Conservation (phyloP, 805 yeast genomes). For the Candida insectalens region DNA sequence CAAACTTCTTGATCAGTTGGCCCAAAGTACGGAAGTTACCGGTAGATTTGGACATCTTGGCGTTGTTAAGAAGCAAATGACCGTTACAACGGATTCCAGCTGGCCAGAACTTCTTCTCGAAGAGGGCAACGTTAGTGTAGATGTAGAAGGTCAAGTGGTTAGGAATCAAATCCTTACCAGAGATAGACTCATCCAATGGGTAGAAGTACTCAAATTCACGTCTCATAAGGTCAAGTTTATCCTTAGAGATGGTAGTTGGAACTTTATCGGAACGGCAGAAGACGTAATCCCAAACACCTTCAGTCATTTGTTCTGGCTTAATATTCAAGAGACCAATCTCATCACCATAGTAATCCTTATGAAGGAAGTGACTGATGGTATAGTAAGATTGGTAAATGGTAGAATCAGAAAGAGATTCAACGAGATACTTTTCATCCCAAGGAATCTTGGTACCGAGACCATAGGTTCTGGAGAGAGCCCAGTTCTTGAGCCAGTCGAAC, state of each 20-base stretch:
- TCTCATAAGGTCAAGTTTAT: slow-evolving; percentile 63
- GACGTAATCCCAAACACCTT: slow-evolving; percentile 86
- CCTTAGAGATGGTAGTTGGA: slow-evolving; percentile 50
- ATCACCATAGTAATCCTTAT: slow-evolving; percentile 77
- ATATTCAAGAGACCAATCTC: slow-evolving; percentile 65
- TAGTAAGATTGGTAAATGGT: slow-evolving; percentile 93
- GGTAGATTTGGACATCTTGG: slow-evolving; percentile 96
- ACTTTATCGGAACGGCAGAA: slow-evolving; percentile 62
- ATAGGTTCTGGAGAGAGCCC: slow-evolving; percentile 96
- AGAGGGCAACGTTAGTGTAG: slow-evolving; percentile 85
- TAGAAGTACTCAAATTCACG: slow-evolving; percentile 95
- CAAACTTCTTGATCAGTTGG: slow-evolving; percentile 78
- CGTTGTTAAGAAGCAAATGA: slow-evolving; percentile 88
- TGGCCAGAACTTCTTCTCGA: slow-evolving; percentile 91
- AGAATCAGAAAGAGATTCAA: slow-evolving; percentile 93
- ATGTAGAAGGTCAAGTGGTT: slow-evolving; percentile 95
- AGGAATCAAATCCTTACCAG: slow-evolving; percentile 96
- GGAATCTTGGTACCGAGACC: slow-evolving; percentile 94
- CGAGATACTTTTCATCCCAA: slow-evolving; percentile 91
- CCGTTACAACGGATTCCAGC: slow-evolving; percentile 91
- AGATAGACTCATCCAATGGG: slow-evolving; percentile 84
- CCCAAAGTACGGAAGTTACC: slow-evolving; percentile 93
- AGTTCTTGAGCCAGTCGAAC: slow-evolving; percentile 90
- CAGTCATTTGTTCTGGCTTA: slow-evolving; percentile 78
- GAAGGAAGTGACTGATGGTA: slow-evolving; percentile 81